Percentiles rank a stretch among this genome's conserved stretches.
Evolutionary conservation across 768 basidiomycete species (phyloP).

Genomic region (Rhodotorula diobovata): DNA sequence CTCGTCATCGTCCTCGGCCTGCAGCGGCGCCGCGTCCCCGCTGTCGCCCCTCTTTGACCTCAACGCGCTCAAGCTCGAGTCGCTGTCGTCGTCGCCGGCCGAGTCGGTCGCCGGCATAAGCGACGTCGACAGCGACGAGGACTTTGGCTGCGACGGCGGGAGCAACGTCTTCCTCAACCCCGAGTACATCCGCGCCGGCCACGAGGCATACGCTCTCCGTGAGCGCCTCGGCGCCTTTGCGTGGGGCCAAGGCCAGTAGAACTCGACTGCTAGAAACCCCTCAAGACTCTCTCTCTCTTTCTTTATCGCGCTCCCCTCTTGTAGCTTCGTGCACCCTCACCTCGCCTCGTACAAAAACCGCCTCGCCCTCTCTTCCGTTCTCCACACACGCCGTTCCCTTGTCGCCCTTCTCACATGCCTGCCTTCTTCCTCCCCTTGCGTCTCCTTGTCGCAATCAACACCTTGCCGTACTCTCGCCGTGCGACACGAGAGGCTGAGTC

Average conservation of each 20-base stretch:
- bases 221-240: slow-evolving; percentile 11
- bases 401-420: background rate
- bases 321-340: background rate
- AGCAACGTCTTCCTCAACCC: background rate
- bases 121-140: background rate
- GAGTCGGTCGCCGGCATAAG: background rate
- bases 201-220: slow-evolving; percentile 16
- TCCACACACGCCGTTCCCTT: background rate
- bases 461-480: too few relatives aligned
- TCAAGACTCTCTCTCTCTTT: too few relatives aligned
- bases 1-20: background rate
- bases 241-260: background rate
- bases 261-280: too few relatives aligned
- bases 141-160: slow-evolving; percentile 9
- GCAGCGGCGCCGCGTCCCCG: slow-evolving; percentile 10
- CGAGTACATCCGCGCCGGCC: slow-evolving; percentile 27
- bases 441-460: background rate
- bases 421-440: too few relatives aligned
- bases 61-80: slow-evolving; percentile 28
- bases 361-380: background rate
- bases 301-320: too few relatives aligned
- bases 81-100: background rate
- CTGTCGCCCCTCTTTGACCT: slow-evolving; percentile 27
- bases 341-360: background rate
- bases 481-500: too few relatives aligned